phyloP scores from a whole-genome alignment of 1,139 yeast species.

The Suhomyces terraborum region DNA sequence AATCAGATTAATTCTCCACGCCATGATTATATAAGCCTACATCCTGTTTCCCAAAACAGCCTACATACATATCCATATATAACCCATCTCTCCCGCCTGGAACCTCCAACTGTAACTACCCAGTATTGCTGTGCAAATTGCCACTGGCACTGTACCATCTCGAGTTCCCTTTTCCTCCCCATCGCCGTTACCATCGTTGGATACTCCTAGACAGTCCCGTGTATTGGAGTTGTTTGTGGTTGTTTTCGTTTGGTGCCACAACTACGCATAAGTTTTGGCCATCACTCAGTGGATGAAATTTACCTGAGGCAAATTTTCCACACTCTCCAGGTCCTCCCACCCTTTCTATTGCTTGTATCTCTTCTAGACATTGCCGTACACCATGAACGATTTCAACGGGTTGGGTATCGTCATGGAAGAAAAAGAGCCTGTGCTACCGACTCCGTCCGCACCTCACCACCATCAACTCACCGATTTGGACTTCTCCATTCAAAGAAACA shows the following conservation, averaged over 20 bases:
- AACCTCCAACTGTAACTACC: no score
- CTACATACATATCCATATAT: conserved; percentile 2
- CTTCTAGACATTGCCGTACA: not conserved
- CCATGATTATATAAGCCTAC: conserved; percentile 4
- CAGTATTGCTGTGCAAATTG: no score
- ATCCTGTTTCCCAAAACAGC: not conserved
- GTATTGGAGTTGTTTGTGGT: no score
- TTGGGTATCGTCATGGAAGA: conserved; percentile 21
- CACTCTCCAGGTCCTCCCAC: not conserved
- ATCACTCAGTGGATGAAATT: no score
- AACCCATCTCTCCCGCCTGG: conserved; percentile 3
- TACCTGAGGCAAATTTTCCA: no score
- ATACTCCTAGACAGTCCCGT: no score
- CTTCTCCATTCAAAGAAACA: conserved; percentile 3
- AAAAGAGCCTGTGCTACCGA: conserved; percentile 14
- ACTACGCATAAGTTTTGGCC: no score
- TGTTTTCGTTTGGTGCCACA: no score
- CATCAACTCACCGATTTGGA: conserved; percentile 1
- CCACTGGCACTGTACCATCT: no score
- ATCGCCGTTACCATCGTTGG: no score
- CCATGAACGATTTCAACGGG: conserved; percentile 20
- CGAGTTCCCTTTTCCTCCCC: no score
- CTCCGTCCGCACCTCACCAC: not conserved
- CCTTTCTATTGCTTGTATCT: not conserved
- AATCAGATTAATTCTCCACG: conserved; percentile 10